Evolutionary conservation across 163 green algal species (phyloP), one percentile per base, ranked within the genome.

Genomic region (Scenedesmus sp.): DNA sequence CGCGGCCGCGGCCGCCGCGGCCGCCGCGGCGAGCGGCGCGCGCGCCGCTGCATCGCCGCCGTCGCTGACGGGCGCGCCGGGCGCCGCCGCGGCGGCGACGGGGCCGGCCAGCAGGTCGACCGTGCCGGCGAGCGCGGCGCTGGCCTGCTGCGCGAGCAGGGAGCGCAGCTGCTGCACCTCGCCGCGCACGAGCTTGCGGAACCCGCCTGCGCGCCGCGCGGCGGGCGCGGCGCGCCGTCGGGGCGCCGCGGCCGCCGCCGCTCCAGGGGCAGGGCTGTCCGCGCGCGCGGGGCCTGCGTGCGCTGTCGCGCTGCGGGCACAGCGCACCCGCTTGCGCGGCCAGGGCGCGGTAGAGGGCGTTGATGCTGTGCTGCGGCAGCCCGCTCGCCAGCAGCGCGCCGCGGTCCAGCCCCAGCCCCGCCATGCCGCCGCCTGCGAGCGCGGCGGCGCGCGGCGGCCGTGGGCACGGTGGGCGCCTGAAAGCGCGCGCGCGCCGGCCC

Each of bases 111-210:
- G 71, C 44, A 80, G 58, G 28, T 80, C 57, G 13, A 80, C 31
- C 18, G 71, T 63, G 29, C 28, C 15, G 31, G 48, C 42, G 9
- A 80, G 45, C 47, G 62, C 57, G 9, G 58, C 45, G 10, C 28
- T 42, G 33, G 58, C 58, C 20, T 76, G 67, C n/a, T 76, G 67
- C 57, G 45, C 62, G 2, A 80, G 45, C 5, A 80, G 45, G 42
- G 51, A 20, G 7, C 58, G 71, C 71, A 80, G 58, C 71, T 80
- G 71, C 47, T 80, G 45, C 29, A 80, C 71, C 62, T 80, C 71
- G 13, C 45, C 26, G 1, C 45, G 33, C 29, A 80, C 22, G 31
- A 80, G 44, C 58, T 80, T 60, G 7, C 31, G 31, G 22, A 70
- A 80, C 6, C 57, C 71, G 36, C 60, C 58, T 80, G 58, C 3